A percentile compares a stretch with the other conserved stretches of the same genome.
Conservation (phyloP, 768 basidiomycete species). For the Mycena sanguinolenta region DNA sequence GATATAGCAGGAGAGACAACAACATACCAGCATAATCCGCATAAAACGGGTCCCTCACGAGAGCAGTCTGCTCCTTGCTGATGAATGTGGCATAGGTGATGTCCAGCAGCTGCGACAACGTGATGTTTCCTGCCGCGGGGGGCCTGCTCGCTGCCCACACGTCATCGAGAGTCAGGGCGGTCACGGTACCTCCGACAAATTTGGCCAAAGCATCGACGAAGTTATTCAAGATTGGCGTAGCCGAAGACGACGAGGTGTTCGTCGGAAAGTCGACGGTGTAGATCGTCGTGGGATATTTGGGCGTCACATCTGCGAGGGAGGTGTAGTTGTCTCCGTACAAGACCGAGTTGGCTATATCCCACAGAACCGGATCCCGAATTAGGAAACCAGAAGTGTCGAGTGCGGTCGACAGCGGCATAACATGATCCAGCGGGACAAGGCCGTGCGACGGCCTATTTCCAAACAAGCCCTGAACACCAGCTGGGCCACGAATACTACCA, state of each 20-base stretch:
- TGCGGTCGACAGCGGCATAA: slow-evolving; percentile 24
- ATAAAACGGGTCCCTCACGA: slow-evolving; percentile 21
- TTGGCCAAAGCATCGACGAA: slow-evolving; percentile 18
- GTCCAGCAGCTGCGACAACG: slow-evolving; percentile 23
- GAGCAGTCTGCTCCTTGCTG: slow-evolving; percentile 23
- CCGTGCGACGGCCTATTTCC: slow-evolving; percentile 24
- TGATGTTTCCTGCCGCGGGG: slow-evolving; percentile 19
- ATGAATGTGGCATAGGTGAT: slow-evolving; percentile 25
- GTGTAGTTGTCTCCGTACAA: slow-evolving; percentile 26
- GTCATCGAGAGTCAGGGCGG: slow-evolving; percentile 10
- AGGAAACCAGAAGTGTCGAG: slow-evolving; percentile 22
- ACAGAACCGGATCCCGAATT: slow-evolving; percentile 23
- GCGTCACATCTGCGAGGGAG: slow-evolving; percentile 19
- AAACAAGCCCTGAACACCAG: slow-evolving; percentile 23
- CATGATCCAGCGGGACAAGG: slow-evolving; percentile 21
- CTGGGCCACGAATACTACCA: slow-evolving; percentile 22
- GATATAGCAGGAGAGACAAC: slow-evolving; percentile 1
- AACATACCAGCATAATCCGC: slow-evolving; percentile 22
- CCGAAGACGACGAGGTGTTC: slow-evolving; percentile 14
- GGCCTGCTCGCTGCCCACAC: slow-evolving; percentile 12
- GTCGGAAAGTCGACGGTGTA: slow-evolving; percentile 26
- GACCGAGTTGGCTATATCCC: slow-evolving; percentile 23
- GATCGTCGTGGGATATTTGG: slow-evolving; percentile 21
- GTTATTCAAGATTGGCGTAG: slow-evolving; percentile 11
- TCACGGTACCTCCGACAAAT: slow-evolving; percentile 19